Evolutionary conservation across 805 yeast genomes (phyloP), one percentile per base, ranked within the genome.

Genomic region (Metschnikowia vanudenii): DNA sequence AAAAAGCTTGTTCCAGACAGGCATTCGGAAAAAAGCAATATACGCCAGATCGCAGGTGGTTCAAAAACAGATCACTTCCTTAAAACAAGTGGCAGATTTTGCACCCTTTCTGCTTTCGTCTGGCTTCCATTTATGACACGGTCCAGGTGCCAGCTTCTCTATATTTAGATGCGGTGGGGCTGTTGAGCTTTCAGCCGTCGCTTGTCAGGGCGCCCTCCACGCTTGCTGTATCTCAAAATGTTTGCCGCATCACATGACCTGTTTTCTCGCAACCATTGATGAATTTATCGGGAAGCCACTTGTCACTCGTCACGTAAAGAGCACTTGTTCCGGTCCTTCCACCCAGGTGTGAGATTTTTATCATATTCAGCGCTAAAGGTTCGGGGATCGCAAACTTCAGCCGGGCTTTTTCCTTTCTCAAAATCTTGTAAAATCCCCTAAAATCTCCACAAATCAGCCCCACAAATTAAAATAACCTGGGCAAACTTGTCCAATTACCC

Each of bases 201-300:
- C 37, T 14, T 32, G 13, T 7, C 26, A 8, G 4, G 37, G 24
- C n/a, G 37, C n/a, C 6, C 14, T n/a, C 44, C 34, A 18, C 14
- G 39, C 38, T 41, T 41, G 45, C 45, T 41, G 36, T 41, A 41
- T 41, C 44, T 41, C 38, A 26, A 33, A 33, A 12, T 31, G 13
- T 30, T 14, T 24, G 32, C 18, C 41, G 41, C 37, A 24, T 43
- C 46, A 43, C 46, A 43, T 43, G 46, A 43, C 41, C 45, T 12
- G 33, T 7, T 32, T n/a, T 36, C 40, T 42, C 45, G 45, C 45
- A 42, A 35, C 40, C 40, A 24, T 41, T 26, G 44, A 33, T 24
- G 26, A 34, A 34, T 34, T 34, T 19, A 19, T 19, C 37, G 22
- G 37, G 37, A 34, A 34, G 37, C 26, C 37, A 18, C 14, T 29